phyloP scores from a whole-genome alignment of 805 yeast species.

The Ogataea zsoltii region DNA sequence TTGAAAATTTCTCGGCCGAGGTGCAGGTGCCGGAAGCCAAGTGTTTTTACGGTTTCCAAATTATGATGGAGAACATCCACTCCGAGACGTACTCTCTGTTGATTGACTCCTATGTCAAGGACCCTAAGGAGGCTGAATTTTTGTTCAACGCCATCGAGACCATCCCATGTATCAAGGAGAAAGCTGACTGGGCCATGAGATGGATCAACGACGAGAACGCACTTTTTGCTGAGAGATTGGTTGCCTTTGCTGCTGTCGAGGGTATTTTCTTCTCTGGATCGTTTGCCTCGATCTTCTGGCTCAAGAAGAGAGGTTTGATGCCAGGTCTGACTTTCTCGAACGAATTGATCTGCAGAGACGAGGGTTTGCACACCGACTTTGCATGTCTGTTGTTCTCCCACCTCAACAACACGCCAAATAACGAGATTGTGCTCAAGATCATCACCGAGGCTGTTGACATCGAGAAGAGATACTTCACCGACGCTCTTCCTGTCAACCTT shows the following conservation, averaged over 20 bases:
- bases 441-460: constrained; percentile 94
- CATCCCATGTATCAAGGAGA: constrained; percentile 93
- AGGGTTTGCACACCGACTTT: constrained; percentile 98
- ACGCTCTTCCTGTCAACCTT: constrained; percentile 89
- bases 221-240: constrained; percentile 90
- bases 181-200: constrained; percentile 98
- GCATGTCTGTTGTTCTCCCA: constrained; percentile 95
- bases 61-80: constrained; percentile 99
- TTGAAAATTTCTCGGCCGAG: constrained; percentile 96
- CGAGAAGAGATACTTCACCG: constrained; percentile 92
- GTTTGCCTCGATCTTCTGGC: constrained; percentile 97
- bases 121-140: constrained; percentile 87
- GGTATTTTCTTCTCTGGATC: constrained; percentile 99
- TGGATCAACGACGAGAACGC: constrained; percentile 92
- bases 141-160: constrained; percentile 94
- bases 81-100: constrained; percentile 95
- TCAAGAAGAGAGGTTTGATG: constrained; percentile 98
- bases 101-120: constrained; percentile 94
- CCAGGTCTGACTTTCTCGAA: constrained; percentile 98
- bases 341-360: constrained; percentile 97
- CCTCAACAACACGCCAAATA: constrained; percentile 83
- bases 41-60: constrained; percentile 98
- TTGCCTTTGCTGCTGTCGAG: constrained; percentile 98
- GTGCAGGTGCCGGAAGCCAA: constrained; percentile 97
- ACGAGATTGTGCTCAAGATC: constrained; percentile 75